Conservation (phyloP, 2,329 filamentous ascomycete genomes). For the Penicillium sp. region DNA sequence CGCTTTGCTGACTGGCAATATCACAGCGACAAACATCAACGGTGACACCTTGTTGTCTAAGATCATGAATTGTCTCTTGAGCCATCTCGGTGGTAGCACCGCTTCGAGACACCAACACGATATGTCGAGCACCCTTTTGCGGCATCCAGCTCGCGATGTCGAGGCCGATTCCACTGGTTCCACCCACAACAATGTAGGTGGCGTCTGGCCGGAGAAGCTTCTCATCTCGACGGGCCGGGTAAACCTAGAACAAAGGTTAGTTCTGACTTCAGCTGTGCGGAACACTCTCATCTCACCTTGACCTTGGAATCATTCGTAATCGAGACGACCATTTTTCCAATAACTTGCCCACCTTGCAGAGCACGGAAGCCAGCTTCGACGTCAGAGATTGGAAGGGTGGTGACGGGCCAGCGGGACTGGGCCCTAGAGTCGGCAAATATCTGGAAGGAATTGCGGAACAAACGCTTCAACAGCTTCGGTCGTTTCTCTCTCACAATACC, state of each 20-base stretch:
- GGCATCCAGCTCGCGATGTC: constrained; percentile 57
- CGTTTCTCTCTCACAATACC: constrained; percentile 27
- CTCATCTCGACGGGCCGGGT: constrained; percentile 24
- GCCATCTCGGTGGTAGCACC: constrained; percentile 26
- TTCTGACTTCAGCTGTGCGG: background rate
- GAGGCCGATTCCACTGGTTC: constrained; percentile 61
- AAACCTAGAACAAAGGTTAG: constrained; percentile 18
- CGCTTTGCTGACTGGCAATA: constrained; percentile 29
- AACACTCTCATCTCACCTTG: constrained; percentile 17
- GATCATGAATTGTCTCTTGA: constrained; percentile 14
- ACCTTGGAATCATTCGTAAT: constrained; percentile 27
- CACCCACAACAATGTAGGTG: constrained; percentile 63
- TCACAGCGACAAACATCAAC: constrained; percentile 38
- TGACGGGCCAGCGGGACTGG: constrained; percentile 23
- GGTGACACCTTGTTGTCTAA: constrained; percentile 21
- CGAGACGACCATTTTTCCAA: constrained; percentile 29
- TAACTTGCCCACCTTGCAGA: constrained; percentile 28
- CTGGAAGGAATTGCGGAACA: constrained; percentile 29
- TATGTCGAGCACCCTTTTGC: constrained; percentile 54
- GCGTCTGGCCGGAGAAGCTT: constrained; percentile 28
- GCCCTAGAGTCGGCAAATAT: constrained; percentile 17
- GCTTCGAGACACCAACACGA: constrained; percentile 60
- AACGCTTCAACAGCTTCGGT: constrained; percentile 26
- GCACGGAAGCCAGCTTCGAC: constrained; percentile 30
- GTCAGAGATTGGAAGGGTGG: constrained; percentile 25